These are phyloP conservation scores for Gyromitra esculenta DNA, from an alignment of 2,329 filamentous ascomycete genomes.

Conservation along the genomic window DNA sequence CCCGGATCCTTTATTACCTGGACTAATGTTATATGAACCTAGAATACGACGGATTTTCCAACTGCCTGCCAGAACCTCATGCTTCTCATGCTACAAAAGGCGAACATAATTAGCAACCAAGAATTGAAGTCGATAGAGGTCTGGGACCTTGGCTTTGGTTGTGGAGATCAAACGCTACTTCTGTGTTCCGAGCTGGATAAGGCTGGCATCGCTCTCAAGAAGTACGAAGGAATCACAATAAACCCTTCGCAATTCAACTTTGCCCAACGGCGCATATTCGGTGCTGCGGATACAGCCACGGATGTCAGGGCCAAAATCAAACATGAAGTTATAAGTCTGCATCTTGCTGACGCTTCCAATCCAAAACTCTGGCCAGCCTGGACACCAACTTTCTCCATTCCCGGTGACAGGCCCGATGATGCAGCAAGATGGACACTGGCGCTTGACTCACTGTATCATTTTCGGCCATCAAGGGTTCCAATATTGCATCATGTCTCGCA, in stretches of 20 bases:
- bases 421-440: slow-evolving; percentile 34
- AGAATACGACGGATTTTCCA: slow-evolving; percentile 60
- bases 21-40: not conserved
- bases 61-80: slow-evolving; percentile 66
- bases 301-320: slow-evolving; percentile 1
- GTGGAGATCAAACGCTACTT: slow-evolving; percentile 67
- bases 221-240: slow-evolving; percentile 38
- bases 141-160: slow-evolving; percentile 69
- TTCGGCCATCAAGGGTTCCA: slow-evolving; percentile 16
- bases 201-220: slow-evolving; percentile 9
- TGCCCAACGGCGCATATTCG: slow-evolving; percentile 1
- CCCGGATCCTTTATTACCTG: not conserved
- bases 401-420: not conserved
- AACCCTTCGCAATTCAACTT: slow-evolving; percentile 15
- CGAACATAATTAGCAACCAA: slow-evolving; percentile 60
- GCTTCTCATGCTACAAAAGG: slow-evolving; percentile 63
- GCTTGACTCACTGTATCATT: slow-evolving; percentile 45
- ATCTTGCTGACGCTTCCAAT: slow-evolving; percentile 28
- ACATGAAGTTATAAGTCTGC: not conserved
- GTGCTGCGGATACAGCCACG: not conserved
- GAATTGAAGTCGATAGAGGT: slow-evolving; percentile 57
- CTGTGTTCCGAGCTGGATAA: slow-evolving; percentile 2
- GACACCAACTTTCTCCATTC: not conserved
- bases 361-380: slow-evolving; percentile 22
- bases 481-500: slow-evolving; percentile 23